These are phyloP conservation scores for Fusarium caatingaense DNA, from an alignment of 2,329 filamentous ascomycete genomes.

Conservation along the genomic window DNA sequence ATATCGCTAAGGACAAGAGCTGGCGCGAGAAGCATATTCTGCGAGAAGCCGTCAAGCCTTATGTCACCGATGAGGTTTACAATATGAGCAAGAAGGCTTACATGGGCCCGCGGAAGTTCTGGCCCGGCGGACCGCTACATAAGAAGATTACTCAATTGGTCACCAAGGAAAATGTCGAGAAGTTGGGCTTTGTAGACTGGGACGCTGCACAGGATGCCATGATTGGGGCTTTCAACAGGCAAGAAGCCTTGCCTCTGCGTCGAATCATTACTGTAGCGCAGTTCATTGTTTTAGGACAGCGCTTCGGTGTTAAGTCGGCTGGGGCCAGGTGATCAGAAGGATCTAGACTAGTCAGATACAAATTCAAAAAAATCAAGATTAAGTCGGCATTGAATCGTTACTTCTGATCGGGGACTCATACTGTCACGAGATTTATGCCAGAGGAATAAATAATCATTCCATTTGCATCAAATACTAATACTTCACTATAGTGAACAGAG, in stretches of 20 bases:
- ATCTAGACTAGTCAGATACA: no score
- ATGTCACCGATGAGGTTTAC: slow-evolving; percentile 7
- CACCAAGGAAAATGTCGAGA: neutral
- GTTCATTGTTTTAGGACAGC: slow-evolving; percentile 2
- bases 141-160: neutral
- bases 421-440: no score
- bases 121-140: neutral
- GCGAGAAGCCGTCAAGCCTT: slow-evolving; percentile 2
- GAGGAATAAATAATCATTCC: no score
- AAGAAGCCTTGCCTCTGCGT: neutral
- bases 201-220: neutral
- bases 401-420: no score
- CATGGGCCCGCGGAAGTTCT: slow-evolving; percentile 8
- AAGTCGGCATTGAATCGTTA: no score
- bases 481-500: no score
- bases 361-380: no score
- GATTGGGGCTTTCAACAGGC: neutral
- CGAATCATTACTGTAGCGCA: slow-evolving; percentile 5
- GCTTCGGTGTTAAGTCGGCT: neutral
- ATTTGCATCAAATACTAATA: no score
- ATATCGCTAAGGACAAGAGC: neutral
- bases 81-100: slow-evolving; percentile 16
- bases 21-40: slow-evolving; percentile 10
- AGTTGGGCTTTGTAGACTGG: slow-evolving; percentile 3
- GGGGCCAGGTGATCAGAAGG: no score